Evolutionary conservation across 768 basidiomycete genomes (phyloP), one percentile per base, ranked within the genome.

Genomic region (Daedalea quercina): DNA sequence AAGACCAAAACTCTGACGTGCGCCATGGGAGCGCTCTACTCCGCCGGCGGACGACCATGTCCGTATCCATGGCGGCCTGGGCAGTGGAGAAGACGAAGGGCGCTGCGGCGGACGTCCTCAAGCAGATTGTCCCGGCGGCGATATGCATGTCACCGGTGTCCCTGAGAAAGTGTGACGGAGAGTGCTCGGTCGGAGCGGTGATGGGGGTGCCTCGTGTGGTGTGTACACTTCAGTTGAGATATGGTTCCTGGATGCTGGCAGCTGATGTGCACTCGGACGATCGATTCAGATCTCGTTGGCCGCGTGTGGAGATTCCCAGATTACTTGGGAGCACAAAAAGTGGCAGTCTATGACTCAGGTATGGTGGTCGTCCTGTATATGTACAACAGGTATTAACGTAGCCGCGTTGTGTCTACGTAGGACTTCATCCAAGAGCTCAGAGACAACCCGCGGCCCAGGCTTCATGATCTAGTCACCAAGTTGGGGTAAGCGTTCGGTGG

Each of bases 121-220:
- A 22, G 34, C 37, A 52, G 41, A 19, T 49, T 34, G 40, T 49
- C 12, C 48, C 48, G 6, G 19, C n/a, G 13, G 37, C 37, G 15
- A 6, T 40, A 3, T 52, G 51, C 43, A 34, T 34, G 51, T 52
- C 51, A 26, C 51, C 51, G 25, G 43, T 44, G 43, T 44, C 51
- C 9, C 8, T 33, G 3, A 13, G 51, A 26, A 31, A 44, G 44
- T 52, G 51, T n/a, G 42, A 52, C 23, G 51, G 51, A 8, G 17
- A 28, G 37, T 52, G 51, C 24, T 9, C 17, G 42, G 42, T 31
- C 4, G 35, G 22, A 9, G 19, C 41, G 12, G 35, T 25, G 6
- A 24, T 9, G 25, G 42, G 28, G 45, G 28, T 26, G 51, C 24
- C 51, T 6, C 28, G 42, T 19, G 51, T 52, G 25, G 51, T 52